phyloP scores from a whole-genome alignment of 495 filamentous ascomycete species.

The Xylaria bambusicola region DNA sequence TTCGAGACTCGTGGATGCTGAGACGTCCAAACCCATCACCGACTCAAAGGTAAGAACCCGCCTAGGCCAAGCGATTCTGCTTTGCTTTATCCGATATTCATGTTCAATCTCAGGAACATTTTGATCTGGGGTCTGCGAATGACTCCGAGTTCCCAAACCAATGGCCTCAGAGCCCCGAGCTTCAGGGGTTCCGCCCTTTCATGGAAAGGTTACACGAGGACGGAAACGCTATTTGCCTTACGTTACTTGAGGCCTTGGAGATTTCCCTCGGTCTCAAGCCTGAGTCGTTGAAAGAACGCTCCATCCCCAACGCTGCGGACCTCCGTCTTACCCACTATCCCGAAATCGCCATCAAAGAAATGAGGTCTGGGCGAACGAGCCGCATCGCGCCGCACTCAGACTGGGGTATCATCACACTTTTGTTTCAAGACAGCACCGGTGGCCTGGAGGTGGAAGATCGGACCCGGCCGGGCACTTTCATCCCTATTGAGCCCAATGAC shows the following conservation, averaged over 20 bases:
- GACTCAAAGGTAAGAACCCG: conserved; percentile 13
- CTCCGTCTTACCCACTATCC: conserved; percentile 64
- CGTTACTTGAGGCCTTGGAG: conserved; percentile 27
- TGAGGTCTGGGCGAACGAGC: conserved; percentile 9
- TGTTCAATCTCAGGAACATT: conserved; percentile 29
- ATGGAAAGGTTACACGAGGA: conserved; percentile 29
- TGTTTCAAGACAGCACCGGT: conserved; percentile 46
- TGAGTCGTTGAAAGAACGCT: conserved; percentile 14
- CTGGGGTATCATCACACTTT: conserved; percentile 43
- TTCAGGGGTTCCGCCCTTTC: conserved; percentile 35
- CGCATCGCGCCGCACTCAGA: conserved; percentile 44
- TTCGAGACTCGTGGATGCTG: conserved; percentile 2
- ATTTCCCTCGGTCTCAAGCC: conserved; percentile 14
- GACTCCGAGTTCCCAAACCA: conserved; percentile 33
- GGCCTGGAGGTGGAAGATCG: conserved; percentile 54
- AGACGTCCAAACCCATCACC: conserved; percentile 5
- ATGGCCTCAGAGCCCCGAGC: conserved; percentile 26
- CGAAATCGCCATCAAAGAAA: conserved; percentile 41
- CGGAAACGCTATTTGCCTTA: conserved; percentile 23
- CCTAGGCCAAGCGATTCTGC: not conserved
- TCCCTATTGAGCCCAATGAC: conserved; percentile 40
- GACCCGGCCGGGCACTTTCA: conserved; percentile 41
- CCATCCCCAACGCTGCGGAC: conserved; percentile 35
- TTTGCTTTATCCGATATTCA: too few species aligned
- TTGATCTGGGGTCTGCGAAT: conserved; percentile 29